Evolutionary conservation across 768 basidiomycete genomes (phyloP).

Genomic region (Lactifluus pinguis): DNA sequence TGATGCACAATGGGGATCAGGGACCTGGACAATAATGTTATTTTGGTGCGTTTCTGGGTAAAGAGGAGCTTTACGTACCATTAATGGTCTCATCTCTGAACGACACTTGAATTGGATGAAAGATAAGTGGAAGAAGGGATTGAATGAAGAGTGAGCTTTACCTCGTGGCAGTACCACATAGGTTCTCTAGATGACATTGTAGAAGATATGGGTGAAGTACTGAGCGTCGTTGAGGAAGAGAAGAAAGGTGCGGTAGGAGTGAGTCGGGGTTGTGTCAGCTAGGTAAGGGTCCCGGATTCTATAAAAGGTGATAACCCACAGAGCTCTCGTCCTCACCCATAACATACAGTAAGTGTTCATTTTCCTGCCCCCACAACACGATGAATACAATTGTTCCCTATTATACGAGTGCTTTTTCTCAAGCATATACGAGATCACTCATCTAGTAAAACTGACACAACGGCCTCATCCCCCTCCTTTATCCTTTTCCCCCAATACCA

Average conservation of each 20-base stretch:
- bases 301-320: background rate
- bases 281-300: background rate
- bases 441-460: conserved; percentile 5
- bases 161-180: conserved; percentile 75
- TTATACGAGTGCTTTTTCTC: conserved; percentile 32
- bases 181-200: conserved; percentile 64
- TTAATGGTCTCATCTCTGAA: conserved; percentile 81
- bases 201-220: conserved; percentile 6
- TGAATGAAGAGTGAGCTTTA: conserved; percentile 22
- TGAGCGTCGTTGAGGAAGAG: conserved; percentile 7
- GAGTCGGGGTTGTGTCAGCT: conserved; percentile 1
- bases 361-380: conserved; percentile 17
- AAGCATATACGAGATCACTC: background rate
- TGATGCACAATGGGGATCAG: conserved; percentile 75
- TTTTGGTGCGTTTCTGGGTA: conserved; percentile 7
- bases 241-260: conserved; percentile 9
- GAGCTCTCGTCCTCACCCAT: background rate
- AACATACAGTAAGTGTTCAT: background rate
- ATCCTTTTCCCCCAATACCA: background rate
- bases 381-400: conserved; percentile 53
- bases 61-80: conserved; percentile 40
- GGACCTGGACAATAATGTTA: conserved; percentile 38
- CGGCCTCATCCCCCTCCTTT: background rate
- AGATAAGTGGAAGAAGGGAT: conserved; percentile 1
- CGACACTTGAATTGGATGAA: conserved; percentile 54